Conservation (phyloP, 75 land plant genomes). For the Cryptomeria japonica region DNA sequence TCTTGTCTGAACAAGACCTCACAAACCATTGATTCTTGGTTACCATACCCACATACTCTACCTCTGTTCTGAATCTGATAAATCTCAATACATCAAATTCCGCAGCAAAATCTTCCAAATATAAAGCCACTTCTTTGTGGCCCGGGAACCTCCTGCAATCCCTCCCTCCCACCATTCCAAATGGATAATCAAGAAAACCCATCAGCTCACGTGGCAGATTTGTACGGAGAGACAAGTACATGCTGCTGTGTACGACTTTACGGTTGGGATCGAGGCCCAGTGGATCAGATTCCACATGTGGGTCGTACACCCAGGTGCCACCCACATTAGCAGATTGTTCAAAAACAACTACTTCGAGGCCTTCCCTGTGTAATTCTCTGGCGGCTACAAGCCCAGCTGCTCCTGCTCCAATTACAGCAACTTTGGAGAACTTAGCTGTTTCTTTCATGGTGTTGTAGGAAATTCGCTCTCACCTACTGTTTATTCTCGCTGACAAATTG, state of each 20-base stretch:
- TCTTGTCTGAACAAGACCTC: constrained; percentile 9
- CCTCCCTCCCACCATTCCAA: constrained; percentile 31
- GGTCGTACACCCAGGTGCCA: constrained; percentile 80
- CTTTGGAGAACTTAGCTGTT: constrained; percentile 2
- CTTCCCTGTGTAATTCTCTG: constrained; percentile 65
- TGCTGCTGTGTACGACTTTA: constrained; percentile 55
- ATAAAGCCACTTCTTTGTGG: constrained; percentile 76
- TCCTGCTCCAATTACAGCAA: constrained; percentile 91
- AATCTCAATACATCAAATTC: constrained; percentile 42
- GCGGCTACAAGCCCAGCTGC: constrained; percentile 81
- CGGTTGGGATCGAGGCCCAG: constrained; percentile 42
- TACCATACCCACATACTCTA: constrained; percentile 29
- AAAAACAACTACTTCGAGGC: constrained; percentile 61
- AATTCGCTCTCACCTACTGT: no score
- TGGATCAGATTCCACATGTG: constrained; percentile 55
- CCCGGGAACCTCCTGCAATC: constrained; percentile 77
- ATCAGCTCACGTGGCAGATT: constrained; percentile 81
- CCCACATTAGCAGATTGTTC: constrained; percentile 58
- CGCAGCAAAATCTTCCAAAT: constrained; percentile 54
- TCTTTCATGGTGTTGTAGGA: not conserved
- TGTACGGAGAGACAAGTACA: constrained; percentile 77
- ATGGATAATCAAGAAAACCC: constrained; percentile 82
- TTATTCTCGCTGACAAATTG: no score
- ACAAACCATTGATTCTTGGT: constrained; percentile 42
- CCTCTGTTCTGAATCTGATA: constrained; percentile 57